Evolutionary conservation across 1,284 basidiomycete genomes (phyloP), one percentile per base, ranked within the genome.

Genomic region (Anthracocystis setariae): DNA sequence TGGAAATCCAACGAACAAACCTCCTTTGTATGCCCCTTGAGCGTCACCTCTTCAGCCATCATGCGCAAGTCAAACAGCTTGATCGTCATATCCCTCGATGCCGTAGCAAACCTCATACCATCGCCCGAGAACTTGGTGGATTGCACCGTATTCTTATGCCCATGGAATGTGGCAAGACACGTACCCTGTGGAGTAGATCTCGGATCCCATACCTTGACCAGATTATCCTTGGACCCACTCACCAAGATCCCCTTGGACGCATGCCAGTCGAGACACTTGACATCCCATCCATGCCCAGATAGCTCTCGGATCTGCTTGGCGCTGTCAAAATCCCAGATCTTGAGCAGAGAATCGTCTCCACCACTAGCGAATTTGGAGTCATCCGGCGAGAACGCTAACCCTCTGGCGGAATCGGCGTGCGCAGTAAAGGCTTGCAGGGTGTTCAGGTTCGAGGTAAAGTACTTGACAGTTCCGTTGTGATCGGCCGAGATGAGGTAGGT

Each of bases 191-290:
- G 60, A 2, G 15, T 67, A 0, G 69, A 46, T 13, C 79, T 87
- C 8, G 95, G 96, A 84, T 98, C 95, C 95, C 95, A 98, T 84
- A 98, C 98, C 81, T 98, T 98, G 84, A 98, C 93, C 74, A 94
- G 88, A 84, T 98, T 97, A 84, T 98, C 96, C 84, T 98, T 98
- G 79, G 91, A 92, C 24, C 96, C 95, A 1, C 92, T 93, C 2
- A 92, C 93, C 18, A 98, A 87, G 7, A 98, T 86, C 3, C 95
- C 94, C 84, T 98, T 97, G 3, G 90, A 93, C 4, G 93, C 92
- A 84, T 98, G 95, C 95, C 95, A 98, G 85, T 97, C 92, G 2
- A 98, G 92, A 76, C 94, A 97, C 82, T 95, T 92, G 25, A 98
- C 95, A 79, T 98, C 95, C 94, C 95, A 98, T 2, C 94, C 94